Evolutionary conservation across 2,329 filamentous ascomycete species (phyloP).

Genomic region (Epicoccum sorghinum): DNA sequence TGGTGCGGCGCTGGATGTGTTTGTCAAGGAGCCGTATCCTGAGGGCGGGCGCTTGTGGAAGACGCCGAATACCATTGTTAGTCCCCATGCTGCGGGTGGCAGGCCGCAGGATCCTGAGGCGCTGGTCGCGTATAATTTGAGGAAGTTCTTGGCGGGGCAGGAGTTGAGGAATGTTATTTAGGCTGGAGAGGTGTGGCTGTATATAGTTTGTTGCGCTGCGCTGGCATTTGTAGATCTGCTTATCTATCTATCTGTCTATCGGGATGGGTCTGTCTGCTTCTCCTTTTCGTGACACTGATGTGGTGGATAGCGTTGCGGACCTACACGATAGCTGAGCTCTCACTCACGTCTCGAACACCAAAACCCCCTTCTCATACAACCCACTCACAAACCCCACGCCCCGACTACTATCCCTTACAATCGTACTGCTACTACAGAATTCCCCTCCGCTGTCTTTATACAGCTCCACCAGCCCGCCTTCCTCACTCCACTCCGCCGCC

Average conservation of each 20-base stretch:
- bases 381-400: constrained; percentile 47
- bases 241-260: too few relatives aligned
- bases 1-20: constrained; percentile 79
- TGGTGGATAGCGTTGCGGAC: too few relatives aligned
- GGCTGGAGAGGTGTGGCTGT: background rate
- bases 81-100: constrained; percentile 65
- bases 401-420: constrained; percentile 46
- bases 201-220: too few relatives aligned
- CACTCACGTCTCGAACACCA: constrained; percentile 38
- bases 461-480: constrained; percentile 42
- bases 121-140: constrained; percentile 66
- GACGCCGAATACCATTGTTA: constrained; percentile 50
- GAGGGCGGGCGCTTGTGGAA: constrained; percentile 64
- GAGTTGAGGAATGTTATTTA: constrained; percentile 62
- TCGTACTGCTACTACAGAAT: constrained; percentile 46
- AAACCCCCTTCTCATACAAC: constrained; percentile 50
- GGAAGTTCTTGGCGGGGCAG: constrained; percentile 65
- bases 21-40: constrained; percentile 71
- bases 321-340: too few relatives aligned
- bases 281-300: too few relatives aligned
- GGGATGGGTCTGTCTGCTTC: too few relatives aligned
- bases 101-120: constrained; percentile 65
- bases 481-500: constrained; percentile 49
- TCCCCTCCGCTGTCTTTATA: constrained; percentile 42
- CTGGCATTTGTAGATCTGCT: too few relatives aligned